Evolutionary conservation across 192 early-diverging fungal genomes (phyloP).

Genomic region (Coemansia sp.): DNA sequence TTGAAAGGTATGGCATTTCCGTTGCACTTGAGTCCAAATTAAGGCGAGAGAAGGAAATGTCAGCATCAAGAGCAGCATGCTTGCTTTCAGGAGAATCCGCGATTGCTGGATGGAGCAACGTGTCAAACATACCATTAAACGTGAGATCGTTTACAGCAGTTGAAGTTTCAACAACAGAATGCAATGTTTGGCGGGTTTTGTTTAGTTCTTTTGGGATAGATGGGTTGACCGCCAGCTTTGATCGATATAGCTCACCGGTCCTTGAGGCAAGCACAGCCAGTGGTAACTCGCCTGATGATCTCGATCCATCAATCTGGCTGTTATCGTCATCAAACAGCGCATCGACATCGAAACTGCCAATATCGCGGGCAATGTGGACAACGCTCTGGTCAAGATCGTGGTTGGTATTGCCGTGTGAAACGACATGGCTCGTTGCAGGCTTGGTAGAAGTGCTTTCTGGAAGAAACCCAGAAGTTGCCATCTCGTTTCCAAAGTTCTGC

Average conservation of each 20-base stretch:
- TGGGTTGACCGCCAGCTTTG: neutral
- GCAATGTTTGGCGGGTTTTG: neutral
- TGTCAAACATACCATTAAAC: constrained; percentile 7
- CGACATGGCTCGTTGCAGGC: neutral
- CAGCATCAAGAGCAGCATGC: neutral
- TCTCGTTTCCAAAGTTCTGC: neutral
- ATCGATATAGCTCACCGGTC: neutral
- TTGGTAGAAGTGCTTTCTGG: neutral
- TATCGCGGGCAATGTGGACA: constrained; percentile 5
- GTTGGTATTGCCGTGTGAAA: neutral
- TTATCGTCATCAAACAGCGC: constrained; percentile 33
- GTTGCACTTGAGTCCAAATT: neutral
- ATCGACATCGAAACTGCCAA: constrained; percentile 37
- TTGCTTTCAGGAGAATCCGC: neutral
- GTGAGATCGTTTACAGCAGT: no score
- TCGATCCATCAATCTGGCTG: neutral
- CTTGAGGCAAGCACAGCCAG: neutral
- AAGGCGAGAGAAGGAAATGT: neutral
- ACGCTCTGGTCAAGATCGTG: neutral
- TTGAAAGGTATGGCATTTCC: neutral
- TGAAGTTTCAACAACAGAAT: no score
- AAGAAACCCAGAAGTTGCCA: neutral
- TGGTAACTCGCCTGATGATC: neutral
- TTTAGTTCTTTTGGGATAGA: neutral
- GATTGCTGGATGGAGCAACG: neutral